Conservation (phyloP, 805 yeast species). For the Cyberlindnera bimundalis region DNA sequence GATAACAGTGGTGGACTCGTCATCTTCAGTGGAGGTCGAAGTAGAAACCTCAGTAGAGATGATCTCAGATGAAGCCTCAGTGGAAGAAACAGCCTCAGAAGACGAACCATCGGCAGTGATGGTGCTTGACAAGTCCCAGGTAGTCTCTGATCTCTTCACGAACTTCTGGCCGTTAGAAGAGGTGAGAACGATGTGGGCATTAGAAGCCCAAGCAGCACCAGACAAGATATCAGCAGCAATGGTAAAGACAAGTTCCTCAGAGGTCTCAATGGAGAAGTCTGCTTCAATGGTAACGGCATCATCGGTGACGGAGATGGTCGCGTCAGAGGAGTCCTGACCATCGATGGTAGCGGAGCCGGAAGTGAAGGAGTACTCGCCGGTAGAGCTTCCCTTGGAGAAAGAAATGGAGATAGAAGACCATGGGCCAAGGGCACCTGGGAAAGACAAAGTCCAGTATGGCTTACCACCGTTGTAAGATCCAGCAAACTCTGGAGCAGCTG, state of each 20-base stretch:
- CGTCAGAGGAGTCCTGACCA: slow-evolving; percentile 7
- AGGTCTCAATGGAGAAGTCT: slow-evolving; percentile 5
- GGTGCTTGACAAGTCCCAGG: slow-evolving; percentile 5
- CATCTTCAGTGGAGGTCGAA: slow-evolving; percentile 19
- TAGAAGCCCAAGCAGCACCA: slow-evolving; percentile 10
- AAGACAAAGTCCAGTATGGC: slow-evolving; percentile 15
- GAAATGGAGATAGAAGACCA: slow-evolving; percentile 17
- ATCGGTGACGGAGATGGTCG: slow-evolving; percentile 2
- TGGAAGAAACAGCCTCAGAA: slow-evolving; percentile 1
- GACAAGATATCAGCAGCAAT: slow-evolving; percentile 9
- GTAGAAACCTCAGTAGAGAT: slow-evolving; percentile 18
- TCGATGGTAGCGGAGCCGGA: slow-evolving; percentile 7
- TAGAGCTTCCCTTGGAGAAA: slow-evolving; percentile 1
- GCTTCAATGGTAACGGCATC: slow-evolving; percentile 6
- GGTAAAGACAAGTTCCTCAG: slow-evolving; percentile 6
- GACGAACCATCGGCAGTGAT: slow-evolving; percentile 6
- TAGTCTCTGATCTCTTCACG: slow-evolving; percentile 9
- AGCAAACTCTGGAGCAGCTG: slow-evolving; percentile 3
- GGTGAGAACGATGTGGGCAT: slow-evolving; percentile 4
- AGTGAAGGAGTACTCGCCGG: slow-evolving; percentile 13
- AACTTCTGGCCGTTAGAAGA: slow-evolving; percentile 6
- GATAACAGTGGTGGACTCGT: slow-evolving; percentile 9
- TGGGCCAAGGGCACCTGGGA: slow-evolving; percentile 25
- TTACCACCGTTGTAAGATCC: slow-evolving; percentile 12
- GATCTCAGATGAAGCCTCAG: slow-evolving; percentile 10